Base-by-base conservation (phyloP, 192 early-diverging fungal species). In the Backusella circina region DNA sequence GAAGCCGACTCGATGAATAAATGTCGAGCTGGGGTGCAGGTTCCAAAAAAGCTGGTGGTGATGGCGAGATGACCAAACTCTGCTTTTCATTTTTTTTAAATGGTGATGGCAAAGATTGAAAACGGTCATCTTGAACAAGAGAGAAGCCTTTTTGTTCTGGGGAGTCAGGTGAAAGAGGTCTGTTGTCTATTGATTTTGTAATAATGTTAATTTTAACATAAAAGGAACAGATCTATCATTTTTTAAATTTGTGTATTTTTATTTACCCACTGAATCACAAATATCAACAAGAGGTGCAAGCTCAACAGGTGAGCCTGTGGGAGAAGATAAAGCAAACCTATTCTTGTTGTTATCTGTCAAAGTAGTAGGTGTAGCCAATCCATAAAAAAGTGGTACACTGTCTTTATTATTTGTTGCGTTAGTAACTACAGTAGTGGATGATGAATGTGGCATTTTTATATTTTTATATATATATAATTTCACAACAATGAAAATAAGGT, bases 391-490 rank as follows among this genome's bases (percentile, higher is more conserved):
- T 44, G 68, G 68, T 38, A 68, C 54, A 37, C 39, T 37, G 33
- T 37, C 33, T 21, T 37, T 37, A 23, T 70, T 31, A 28, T 70
- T 61, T 70, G 69, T 41, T 47, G 41, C 26, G 69, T 41, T 70
- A 47, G 37, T 41, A 41, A 69, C 67, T 37, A 41, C 41, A 70
- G 69, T 44, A 70, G 35, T 68, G 21, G 32, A 68, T 68, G 69
- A 70, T 70, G 69, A 70, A 70, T 70, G 69, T 70, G 69, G 39
- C 69, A 70, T 70, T 41, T 67, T 47, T n/a, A 47, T 47, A 47
- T 47, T 47, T n/a, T 35, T 47, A 18, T 47, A 7, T n/a, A 47
- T 47, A 47, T 47, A 18, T 47, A 47, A 47, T 47, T 61, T 57
- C 10, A 61, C 54, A 61, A 28, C 26, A 61, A 61, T 47, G 44